phyloP scores from a whole-genome alignment of 2,329 filamentous ascomycete genomes.

The Parasarocladium wereldwijsianum region DNA sequence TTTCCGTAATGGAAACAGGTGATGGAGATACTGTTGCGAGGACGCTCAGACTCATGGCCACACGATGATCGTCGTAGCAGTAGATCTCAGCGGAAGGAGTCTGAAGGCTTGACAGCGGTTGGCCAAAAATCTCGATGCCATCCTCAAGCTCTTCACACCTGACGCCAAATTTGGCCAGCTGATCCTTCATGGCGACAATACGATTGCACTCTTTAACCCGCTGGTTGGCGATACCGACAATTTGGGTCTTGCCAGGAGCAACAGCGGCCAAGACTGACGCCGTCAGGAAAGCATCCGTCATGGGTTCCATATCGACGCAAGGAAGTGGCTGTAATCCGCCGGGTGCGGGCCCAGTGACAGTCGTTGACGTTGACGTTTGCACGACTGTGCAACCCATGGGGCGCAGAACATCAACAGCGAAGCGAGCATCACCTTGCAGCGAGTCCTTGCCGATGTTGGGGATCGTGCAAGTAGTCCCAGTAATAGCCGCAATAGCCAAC shows the following conservation, averaged over 20 bases:
- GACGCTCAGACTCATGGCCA: conserved; percentile 97
- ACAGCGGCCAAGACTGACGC: conserved; percentile 88
- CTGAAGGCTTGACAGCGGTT: conserved; percentile 28
- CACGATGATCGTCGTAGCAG: conserved; percentile 95
- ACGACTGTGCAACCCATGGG: conserved; percentile 91
- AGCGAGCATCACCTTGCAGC: conserved; percentile 86
- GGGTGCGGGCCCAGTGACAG: conserved; percentile 71
- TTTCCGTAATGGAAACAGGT: conserved; percentile 67
- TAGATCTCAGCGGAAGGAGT: conserved; percentile 55
- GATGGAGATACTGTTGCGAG: conserved; percentile 57
- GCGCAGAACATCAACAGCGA: conserved; percentile 74
- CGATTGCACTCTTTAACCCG: conserved; percentile 97
- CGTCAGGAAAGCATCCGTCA: conserved; percentile 97
- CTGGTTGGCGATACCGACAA: conserved; percentile 92
- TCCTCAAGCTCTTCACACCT: conserved; percentile 78
- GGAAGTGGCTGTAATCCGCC: conserved; percentile 61
- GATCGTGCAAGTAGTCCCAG: conserved; percentile 86
- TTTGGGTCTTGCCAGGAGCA: conserved; percentile 67
- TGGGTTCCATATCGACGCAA: conserved; percentile 94
- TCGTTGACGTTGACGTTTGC: conserved; percentile 75
- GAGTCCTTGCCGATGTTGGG: conserved; percentile 91
- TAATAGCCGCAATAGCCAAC: conserved; percentile 84
- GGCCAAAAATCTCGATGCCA: conserved; percentile 64
- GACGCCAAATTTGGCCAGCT: conserved; percentile 88
- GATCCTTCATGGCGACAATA: conserved; percentile 87